phyloP scores from a whole-genome alignment of 2,329 filamentous ascomycete genomes.

The Mollisiaceae sp. region DNA sequence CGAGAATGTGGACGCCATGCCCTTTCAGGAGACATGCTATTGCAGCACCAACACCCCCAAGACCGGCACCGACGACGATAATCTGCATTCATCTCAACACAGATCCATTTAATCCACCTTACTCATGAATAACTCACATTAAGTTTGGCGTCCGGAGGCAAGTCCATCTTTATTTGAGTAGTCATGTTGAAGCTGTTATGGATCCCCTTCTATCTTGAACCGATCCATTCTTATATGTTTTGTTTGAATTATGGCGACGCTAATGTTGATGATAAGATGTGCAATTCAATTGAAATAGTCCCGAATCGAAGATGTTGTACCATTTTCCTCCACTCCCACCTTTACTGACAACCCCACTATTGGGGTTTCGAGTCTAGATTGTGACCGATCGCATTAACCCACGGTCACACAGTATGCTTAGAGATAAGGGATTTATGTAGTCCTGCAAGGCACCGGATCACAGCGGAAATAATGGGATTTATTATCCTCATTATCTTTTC shows the following conservation, averaged over 20 bases:
- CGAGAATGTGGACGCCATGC: slow-evolving; percentile 2
- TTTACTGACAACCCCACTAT: background rate
- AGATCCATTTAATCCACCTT: background rate
- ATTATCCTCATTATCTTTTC: background rate
- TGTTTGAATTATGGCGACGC: background rate
- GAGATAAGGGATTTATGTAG: background rate
- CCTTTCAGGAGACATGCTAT: slow-evolving; percentile 2
- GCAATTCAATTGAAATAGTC: background rate
- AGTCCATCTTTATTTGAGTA: background rate
- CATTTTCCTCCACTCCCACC: background rate
- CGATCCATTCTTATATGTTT: background rate
- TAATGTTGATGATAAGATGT: background rate
- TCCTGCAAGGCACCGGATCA: background rate
- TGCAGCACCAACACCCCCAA: background rate
- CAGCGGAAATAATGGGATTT: background rate
- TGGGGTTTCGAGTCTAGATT: background rate
- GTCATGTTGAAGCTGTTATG: background rate
- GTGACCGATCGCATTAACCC: background rate
- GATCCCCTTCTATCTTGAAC: background rate
- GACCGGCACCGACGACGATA: background rate
- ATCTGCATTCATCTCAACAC: background rate
- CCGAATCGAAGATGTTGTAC: background rate
- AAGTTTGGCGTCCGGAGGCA: background rate
- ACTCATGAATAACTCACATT: background rate
- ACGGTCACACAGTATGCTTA: background rate